Evolutionary conservation across 2,329 filamentous ascomycete genomes (phyloP), one percentile per base, ranked within the genome.

Genomic region (Thielaviopsis ethacetica): DNA sequence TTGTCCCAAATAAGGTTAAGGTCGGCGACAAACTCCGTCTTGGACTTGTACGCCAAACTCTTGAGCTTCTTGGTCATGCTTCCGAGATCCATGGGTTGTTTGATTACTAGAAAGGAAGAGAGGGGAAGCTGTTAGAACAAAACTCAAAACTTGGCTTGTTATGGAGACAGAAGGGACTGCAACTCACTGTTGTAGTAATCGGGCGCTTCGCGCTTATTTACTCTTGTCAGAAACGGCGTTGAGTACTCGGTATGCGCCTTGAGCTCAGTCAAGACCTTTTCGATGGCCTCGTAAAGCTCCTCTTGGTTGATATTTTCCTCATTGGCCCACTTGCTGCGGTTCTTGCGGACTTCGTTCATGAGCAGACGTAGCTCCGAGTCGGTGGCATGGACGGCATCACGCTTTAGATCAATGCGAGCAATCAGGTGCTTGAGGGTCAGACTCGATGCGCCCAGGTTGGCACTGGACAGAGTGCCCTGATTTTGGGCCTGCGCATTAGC

Each of bases 1-100:
- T 98, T 98, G 59, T 90, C 82, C 93, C 93, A 98, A 57, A 98
- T 97, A 56, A 97, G 75, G 68, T 94, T 91, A 10, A 98, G 77
- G 68, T 98, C 93, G 34, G 86, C 81, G 26, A 97, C 90, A 64
- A 98, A 98, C 24, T 98, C 93, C 62, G 87, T 82, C 73, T 98
- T 98, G 53, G 86, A 91, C 68, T 88, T 91, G 72, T 88, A 93
- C 44, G 79, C 78, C 41, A 89, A 72, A 10, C 79, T 78, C 68
- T 91, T 91, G 58, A 98, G 81, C 74, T 97, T 98, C 75, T 98
- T 98, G 62, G 94, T 95, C 90, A 98, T 97, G 54, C 84, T 85
- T 44, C 93, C 93, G 60, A 98, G 83, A 69, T 98, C 93, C 93
- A 98, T 98, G 1, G 93, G 93, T 53, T 91, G 86, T 72, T 94